Conservation (phyloP, 1,284 basidiomycete species). For the Ceratorhiza oryzae-sativae region DNA sequence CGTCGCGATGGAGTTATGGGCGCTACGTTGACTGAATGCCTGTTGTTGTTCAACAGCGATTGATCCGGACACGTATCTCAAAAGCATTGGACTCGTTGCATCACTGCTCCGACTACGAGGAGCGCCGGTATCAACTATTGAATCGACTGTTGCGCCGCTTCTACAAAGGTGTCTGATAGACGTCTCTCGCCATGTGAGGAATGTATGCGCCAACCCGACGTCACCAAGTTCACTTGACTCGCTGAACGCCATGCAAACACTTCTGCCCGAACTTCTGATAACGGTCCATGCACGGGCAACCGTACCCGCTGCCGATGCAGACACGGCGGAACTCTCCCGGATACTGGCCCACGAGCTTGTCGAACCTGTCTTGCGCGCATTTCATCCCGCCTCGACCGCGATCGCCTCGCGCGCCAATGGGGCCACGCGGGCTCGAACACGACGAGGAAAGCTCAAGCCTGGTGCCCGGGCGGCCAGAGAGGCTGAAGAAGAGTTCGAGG, state of each 20-base stretch:
- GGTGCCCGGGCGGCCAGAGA: constrained; percentile 22
- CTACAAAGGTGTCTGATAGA: constrained; percentile 19
- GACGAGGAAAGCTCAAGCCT: constrained; percentile 15
- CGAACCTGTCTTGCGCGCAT: background rate
- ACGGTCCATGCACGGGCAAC: background rate
- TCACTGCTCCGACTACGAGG: constrained; percentile 13
- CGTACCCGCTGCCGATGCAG: background rate
- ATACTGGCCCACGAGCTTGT: constrained; percentile 14
- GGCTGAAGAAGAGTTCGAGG: background rate
- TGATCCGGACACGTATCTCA: constrained; percentile 4
- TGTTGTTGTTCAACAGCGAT: background rate
- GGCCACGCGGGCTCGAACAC: constrained; percentile 13
- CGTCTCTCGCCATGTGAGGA: background rate
- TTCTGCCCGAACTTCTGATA: constrained; percentile 20
- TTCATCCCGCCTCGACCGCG: constrained; percentile 16
- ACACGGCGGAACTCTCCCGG: constrained; percentile 3
- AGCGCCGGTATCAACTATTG: background rate
- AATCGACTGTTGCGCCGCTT: constrained; percentile 1
- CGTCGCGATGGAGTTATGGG: background rate
- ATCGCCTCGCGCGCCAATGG: background rate
- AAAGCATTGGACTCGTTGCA: constrained; percentile 11
- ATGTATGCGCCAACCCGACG: constrained; percentile 26
- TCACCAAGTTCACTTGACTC: background rate
- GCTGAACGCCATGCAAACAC: constrained; percentile 6
- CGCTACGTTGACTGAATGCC: background rate